A percentile compares a stretch with the other conserved stretches of the same genome.
Conservation (phyloP, 2,329 filamentous ascomycete species). For the Piedraia hortae region DNA sequence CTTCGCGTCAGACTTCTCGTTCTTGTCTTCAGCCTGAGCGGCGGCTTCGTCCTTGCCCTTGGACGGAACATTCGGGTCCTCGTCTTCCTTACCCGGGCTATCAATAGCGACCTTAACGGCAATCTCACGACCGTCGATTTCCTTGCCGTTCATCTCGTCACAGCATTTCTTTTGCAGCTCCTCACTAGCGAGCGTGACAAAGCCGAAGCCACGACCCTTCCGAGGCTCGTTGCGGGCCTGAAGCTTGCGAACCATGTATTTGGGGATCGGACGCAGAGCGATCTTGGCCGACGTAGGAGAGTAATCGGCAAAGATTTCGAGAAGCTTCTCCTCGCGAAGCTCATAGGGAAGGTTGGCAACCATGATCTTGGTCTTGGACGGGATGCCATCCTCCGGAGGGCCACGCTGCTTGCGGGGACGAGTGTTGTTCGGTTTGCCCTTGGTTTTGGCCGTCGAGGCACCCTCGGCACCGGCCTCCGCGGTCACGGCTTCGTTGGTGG, state of each 20-base stretch:
- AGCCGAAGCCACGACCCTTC: slow-evolving; percentile 97
- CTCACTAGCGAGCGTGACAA: slow-evolving; percentile 86
- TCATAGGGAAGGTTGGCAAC: slow-evolving; percentile 98
- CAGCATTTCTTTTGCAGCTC: slow-evolving; percentile 95
- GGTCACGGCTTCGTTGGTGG: slow-evolving; percentile 27
- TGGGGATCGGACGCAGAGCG: slow-evolving; percentile 87
- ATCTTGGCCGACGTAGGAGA: slow-evolving; percentile 91
- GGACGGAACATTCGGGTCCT: slow-evolving; percentile 26
- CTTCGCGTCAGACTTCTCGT: no score
- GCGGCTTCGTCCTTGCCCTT: slow-evolving; percentile 13
- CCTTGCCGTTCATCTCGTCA: slow-evolving; percentile 95
- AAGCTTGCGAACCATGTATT: slow-evolving; percentile 99
- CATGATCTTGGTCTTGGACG: slow-evolving; percentile 99
- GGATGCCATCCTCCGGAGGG: slow-evolving; percentile 84
- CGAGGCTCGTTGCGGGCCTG: slow-evolving; percentile 91
- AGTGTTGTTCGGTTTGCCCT: slow-evolving; percentile 20
- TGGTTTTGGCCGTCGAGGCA: slow-evolving; percentile 17
- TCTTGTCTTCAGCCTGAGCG: no score
- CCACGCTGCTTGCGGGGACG: slow-evolving; percentile 52
- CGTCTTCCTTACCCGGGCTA: slow-evolving; percentile 95
- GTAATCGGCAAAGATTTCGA: slow-evolving; percentile 88
- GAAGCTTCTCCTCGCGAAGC: slow-evolving; percentile 93
- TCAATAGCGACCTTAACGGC: slow-evolving; percentile 99
- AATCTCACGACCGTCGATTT: slow-evolving; percentile 95
- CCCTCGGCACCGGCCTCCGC: slow-evolving; percentile 22